phyloP scores from a whole-genome alignment of 495 filamentous ascomycete species.

The Massariosphaeria phaeospora region DNA sequence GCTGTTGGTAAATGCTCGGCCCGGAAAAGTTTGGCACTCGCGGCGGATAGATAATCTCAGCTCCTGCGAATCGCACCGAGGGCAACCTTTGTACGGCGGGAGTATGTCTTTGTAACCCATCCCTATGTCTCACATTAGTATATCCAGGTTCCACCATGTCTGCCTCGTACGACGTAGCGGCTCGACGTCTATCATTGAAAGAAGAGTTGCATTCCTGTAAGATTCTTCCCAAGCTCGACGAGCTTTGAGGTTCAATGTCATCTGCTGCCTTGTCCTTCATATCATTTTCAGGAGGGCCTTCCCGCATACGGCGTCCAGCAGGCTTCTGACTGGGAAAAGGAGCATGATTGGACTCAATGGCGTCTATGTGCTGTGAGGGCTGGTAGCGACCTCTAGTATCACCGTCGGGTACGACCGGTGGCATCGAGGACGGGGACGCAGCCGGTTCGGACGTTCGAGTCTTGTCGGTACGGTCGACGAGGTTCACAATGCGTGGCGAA shows the following conservation, averaged over 20 bases:
- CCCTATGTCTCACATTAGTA: too few species aligned
- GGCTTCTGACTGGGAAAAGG: background rate
- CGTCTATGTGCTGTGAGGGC: background rate
- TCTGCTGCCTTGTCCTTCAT: background rate
- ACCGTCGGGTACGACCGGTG: background rate
- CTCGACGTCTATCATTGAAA: conserved; percentile 5
- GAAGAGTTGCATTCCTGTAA: conserved; percentile 16
- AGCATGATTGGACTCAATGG: background rate
- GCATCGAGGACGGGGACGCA: conserved; percentile 8
- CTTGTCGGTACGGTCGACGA: background rate
- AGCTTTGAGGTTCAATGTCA: background rate
- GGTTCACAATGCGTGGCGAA: conserved; percentile 7
- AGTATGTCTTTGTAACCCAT: too few species aligned
- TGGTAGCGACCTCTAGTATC: background rate
- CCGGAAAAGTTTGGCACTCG: conserved; percentile 1
- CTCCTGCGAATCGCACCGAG: conserved; percentile 16
- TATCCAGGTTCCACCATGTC: too few species aligned
- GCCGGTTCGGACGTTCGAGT: background rate
- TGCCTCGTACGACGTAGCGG: background rate
- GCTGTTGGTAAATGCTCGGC: conserved; percentile 20
- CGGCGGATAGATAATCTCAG: conserved; percentile 1
- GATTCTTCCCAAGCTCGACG: conserved; percentile 14
- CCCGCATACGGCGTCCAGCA: background rate
- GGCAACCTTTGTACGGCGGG: conserved; percentile 1
- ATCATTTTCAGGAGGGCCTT: background rate